phyloP scores from a whole-genome alignment of 257 asterid species.

The Solanum virginianum region DNA sequence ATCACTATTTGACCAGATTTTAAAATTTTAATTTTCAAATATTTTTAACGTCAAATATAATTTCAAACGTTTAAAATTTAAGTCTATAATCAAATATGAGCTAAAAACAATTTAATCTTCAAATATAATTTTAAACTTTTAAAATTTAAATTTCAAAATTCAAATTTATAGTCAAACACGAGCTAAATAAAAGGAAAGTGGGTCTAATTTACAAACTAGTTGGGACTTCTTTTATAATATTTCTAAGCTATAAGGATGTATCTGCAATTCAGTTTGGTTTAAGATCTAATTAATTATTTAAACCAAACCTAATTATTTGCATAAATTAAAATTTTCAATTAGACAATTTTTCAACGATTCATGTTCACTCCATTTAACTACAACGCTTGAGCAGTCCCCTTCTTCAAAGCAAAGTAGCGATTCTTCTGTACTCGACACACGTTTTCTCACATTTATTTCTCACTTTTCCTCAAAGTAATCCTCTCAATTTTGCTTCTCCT shows the following conservation, averaged over 20 bases:
- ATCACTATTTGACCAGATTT: too few relatives aligned
- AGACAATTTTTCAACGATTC: not conserved
- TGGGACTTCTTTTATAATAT: not conserved
- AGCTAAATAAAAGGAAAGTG: not conserved
- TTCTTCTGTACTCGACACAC: conserved; percentile 11
- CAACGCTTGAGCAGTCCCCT: not conserved
- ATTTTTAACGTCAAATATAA: not conserved
- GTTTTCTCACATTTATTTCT: not conserved
- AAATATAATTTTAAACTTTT: too few relatives aligned
- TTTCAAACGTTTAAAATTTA: not conserved
- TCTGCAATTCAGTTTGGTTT: not conserved
- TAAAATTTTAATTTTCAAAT: not conserved
- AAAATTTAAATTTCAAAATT: not conserved
- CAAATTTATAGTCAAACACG: not conserved
- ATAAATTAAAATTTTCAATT: not conserved
- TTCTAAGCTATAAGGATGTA: not conserved
- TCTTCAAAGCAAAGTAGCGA: conserved; percentile 39
- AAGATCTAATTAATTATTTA: not conserved
- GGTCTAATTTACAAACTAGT: not conserved
- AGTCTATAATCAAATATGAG: not conserved
- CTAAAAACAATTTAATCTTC: too few relatives aligned
- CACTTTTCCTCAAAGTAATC: conserved; percentile 1
- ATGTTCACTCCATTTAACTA: conserved; percentile 16
- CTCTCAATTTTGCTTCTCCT: not conserved
- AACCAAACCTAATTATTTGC: not conserved